Conservation (phyloP, 2,329 filamentous ascomycete species). For the Diaporthe longicolla region DNA sequence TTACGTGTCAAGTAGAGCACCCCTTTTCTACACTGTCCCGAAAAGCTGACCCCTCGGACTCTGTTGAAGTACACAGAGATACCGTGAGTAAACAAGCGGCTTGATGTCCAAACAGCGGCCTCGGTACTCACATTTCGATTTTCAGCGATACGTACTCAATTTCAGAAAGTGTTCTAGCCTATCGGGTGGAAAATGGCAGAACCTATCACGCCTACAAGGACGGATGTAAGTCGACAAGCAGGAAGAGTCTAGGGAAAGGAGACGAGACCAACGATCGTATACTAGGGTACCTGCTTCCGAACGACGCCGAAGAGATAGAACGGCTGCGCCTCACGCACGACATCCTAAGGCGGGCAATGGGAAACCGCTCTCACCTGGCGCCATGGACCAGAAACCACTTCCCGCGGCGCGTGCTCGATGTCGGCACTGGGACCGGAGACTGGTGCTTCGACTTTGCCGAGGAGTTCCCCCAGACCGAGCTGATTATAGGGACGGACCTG, state of each 20-base stretch:
- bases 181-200: constrained; percentile 42
- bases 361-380: constrained; percentile 50
- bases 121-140: not conserved
- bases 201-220: constrained; percentile 43
- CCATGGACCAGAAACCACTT: constrained; percentile 49
- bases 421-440: constrained; percentile 68
- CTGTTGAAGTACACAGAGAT: constrained; percentile 32
- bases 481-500: constrained; percentile 74
- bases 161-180: constrained; percentile 39
- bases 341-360: constrained; percentile 50
- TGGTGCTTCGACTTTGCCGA: constrained; percentile 80
- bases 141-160: constrained; percentile 38
- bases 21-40: not conserved
- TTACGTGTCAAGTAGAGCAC: not conserved
- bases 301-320: constrained; percentile 51
- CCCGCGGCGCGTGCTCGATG: constrained; percentile 52
- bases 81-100: constrained; percentile 36
- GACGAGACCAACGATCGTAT: not conserved
- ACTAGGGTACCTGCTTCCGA: constrained; percentile 54
- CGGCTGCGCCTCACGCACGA: constrained; percentile 51
- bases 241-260: not conserved
- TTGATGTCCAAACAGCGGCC: too few species aligned
- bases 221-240: constrained; percentile 33
- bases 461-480: constrained; percentile 67
- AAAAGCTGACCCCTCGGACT: not conserved